Evolutionary conservation across 768 basidiomycete species (phyloP), one percentile per base, ranked within the genome.

Genomic region (Cantharellus anzutake): DNA sequence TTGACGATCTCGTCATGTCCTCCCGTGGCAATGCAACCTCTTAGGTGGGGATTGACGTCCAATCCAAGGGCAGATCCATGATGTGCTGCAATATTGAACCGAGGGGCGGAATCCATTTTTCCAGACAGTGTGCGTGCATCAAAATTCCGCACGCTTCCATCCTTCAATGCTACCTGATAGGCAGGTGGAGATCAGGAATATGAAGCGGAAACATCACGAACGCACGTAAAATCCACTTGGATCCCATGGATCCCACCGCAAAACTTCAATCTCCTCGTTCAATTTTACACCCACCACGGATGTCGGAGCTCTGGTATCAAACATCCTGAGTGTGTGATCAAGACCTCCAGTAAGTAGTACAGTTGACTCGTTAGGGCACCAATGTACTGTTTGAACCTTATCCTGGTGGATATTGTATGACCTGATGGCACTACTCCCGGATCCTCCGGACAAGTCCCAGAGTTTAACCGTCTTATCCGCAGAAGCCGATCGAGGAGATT

Each of bases 161-260:
- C 96, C 72, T 98, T 94, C 29, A 97, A 76, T 0, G 92, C 86
- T 35, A 96, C 90, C 90, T 96, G 59, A 2, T 56, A 48, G 44
- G 29, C 44, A 48, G 11, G 11, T 48, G 11, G 29, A 11, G 44
- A 29, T 48, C 57, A 29, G 61, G 59, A 63, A 20, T 41, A 51
- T 53, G 42, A 7, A 39, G 16, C 1, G 34, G 37, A 60, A 4
- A 61, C 38, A 60, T 11, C 20, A 38, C 1, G 3, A 40, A 39
- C 85, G 63, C 63, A 92, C 92, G 67, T 88, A 96, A 73, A 96
- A 94, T 2, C 79, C 79, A 63, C 83, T 79, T 3, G 77, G 76
- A 59, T 94, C 87, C 87, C 89, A 96, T 56, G 92, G 93, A 71
- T 99, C 94, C 94, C 96, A 99, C 63, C 83, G 73, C 44, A 97